Evolutionary conservation across 2,329 filamentous ascomycete genomes (phyloP).

Genomic region (Aureobasidium sp.): DNA sequence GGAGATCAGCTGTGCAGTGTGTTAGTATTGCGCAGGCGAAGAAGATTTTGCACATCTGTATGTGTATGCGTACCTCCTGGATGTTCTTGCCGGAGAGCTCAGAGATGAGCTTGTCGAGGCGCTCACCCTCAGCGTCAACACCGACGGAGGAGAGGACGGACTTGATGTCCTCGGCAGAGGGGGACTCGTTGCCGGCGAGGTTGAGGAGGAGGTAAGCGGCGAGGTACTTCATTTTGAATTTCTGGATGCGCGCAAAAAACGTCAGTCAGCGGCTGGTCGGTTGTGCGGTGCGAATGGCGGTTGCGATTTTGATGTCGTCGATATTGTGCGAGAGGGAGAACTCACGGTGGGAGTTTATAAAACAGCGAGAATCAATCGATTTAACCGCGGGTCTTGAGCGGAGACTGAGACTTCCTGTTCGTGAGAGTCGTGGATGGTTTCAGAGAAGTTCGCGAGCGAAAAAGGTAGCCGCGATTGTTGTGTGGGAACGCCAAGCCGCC

Average conservation of each 20-base stretch:
- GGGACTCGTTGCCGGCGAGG: slow-evolving; percentile 86
- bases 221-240: slow-evolving; percentile 95
- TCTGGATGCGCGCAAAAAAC: slow-evolving; percentile 11
- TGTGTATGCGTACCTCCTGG: slow-evolving; percentile 64
- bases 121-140: slow-evolving; percentile 85
- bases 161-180: slow-evolving; percentile 81
- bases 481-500: neutral
- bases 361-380: slow-evolving; percentile 98
- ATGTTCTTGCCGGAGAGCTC: slow-evolving; percentile 91
- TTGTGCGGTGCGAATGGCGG: neutral
- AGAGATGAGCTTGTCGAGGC: slow-evolving; percentile 75
- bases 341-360: slow-evolving; percentile 30
- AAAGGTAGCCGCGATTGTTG: neutral
- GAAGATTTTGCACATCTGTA: slow-evolving; percentile 25
- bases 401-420: slow-evolving; percentile 99
- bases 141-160: slow-evolving; percentile 85
- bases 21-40: slow-evolving; percentile 19
- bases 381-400: slow-evolving; percentile 87
- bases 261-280: neutral
- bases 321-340: neutral
- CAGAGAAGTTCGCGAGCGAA: neutral
- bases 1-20: slow-evolving; percentile 66
- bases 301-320: slow-evolving; percentile 10
- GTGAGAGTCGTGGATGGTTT: slow-evolving; percentile 18
- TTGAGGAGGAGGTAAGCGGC: slow-evolving; percentile 96